Percentiles rank a stretch among this genome's conserved stretches.
Evolutionary conservation across 1,139 yeast genomes (phyloP).

Genomic region (Hansenula anomala): DNA sequence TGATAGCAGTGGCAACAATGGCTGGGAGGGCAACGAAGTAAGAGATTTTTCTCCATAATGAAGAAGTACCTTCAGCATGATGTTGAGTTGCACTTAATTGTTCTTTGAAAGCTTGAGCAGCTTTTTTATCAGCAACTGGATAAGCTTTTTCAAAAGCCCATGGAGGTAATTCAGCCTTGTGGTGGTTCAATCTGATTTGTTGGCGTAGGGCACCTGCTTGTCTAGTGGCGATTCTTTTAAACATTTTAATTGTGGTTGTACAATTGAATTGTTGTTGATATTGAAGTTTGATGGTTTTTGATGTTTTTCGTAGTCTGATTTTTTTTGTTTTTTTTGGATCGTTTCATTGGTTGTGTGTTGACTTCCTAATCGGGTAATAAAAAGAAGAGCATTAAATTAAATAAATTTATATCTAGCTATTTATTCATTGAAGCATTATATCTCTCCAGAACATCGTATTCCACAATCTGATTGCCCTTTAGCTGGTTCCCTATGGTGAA

Average conservation of each 20-base stretch:
- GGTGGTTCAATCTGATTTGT: slow-evolving; percentile 8
- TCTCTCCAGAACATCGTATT: slow-evolving; percentile 46
- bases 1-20: slow-evolving; percentile 67
- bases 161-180: slow-evolving; percentile 24
- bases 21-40: slow-evolving; percentile 80
- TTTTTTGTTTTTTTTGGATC: slow-evolving; percentile 1
- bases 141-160: slow-evolving; percentile 32
- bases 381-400: no score
- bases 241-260: slow-evolving; percentile 1
- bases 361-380: slow-evolving; percentile 15
- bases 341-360: slow-evolving; percentile 13
- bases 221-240: slow-evolving; percentile 2
- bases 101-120: slow-evolving; percentile 49
- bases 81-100: slow-evolving; percentile 55
- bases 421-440: slow-evolving; percentile 18
- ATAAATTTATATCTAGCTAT: no score
- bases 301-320: background rate
- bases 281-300: background rate
- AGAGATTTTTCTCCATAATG: slow-evolving; percentile 83
- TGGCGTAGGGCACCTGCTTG: slow-evolving; percentile 1
- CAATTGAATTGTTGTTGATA: background rate
- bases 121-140: slow-evolving; percentile 39
- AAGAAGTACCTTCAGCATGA: slow-evolving; percentile 75
- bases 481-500: slow-evolving; percentile 83
- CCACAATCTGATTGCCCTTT: slow-evolving; percentile 53